Percentiles rank a stretch among this genome's conserved stretches.
Conservation (phyloP, 805 yeast genomes). For the Candida ipomoeae region DNA sequence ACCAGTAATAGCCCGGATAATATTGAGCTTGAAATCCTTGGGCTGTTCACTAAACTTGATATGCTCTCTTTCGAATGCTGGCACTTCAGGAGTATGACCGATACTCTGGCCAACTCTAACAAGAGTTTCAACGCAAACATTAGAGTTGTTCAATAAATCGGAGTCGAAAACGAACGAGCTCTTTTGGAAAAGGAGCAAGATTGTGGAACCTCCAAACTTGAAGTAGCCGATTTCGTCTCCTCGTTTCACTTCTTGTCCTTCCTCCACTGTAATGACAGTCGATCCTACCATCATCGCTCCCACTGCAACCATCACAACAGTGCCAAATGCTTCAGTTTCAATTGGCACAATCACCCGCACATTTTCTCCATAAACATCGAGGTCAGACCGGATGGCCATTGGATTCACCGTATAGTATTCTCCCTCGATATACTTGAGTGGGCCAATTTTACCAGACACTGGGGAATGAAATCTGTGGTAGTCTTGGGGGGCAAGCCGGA, state of each 20-base stretch:
- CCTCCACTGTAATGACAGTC: slow-evolving; percentile 62
- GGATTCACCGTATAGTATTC: slow-evolving; percentile 96
- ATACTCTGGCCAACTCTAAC: slow-evolving; percentile 88
- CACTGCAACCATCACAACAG: slow-evolving; percentile 70
- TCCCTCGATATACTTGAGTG: slow-evolving; percentile 70
- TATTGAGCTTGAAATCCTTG: slow-evolving; percentile 43
- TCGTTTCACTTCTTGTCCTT: slow-evolving; percentile 54
- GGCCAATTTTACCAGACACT: slow-evolving; percentile 67
- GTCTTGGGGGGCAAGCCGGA: slow-evolving; percentile 94
- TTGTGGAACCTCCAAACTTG: slow-evolving; percentile 94
- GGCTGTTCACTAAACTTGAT: slow-evolving; percentile 44
- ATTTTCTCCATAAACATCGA: slow-evolving; percentile 93
- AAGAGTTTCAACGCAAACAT: slow-evolving; percentile 70
- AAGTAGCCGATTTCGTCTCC: slow-evolving; percentile 91
- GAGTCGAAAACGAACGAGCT: slow-evolving; percentile 57
- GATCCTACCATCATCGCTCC: slow-evolving; percentile 99
- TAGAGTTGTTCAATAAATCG: slow-evolving; percentile 68
- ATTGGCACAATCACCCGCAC: slow-evolving; percentile 76
- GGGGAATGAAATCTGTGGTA: slow-evolving; percentile 93
- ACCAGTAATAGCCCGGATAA: slow-evolving; percentile 58
- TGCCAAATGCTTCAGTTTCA: slow-evolving; percentile 71
- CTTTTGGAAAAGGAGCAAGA: slow-evolving; percentile 60
- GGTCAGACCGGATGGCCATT: slow-evolving; percentile 84
- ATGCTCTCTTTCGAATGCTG: slow-evolving; percentile 48
- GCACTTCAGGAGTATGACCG: slow-evolving; percentile 59